Evolutionary conservation across 306 rosid species (phyloP).

Genomic region (Castanopsis chinensis): DNA sequence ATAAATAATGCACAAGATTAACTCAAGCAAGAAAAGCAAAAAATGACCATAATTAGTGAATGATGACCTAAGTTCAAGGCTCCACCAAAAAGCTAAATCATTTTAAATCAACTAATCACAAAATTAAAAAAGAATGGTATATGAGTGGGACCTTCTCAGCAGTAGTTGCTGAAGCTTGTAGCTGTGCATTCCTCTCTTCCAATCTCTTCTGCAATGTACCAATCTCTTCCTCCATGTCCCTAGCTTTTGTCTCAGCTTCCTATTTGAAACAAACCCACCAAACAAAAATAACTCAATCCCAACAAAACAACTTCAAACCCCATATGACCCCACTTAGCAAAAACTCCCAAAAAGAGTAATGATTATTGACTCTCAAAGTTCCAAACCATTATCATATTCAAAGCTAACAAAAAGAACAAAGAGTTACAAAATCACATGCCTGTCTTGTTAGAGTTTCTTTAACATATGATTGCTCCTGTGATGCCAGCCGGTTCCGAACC

Average conservation of each 20-base stretch:
- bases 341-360: constrained; percentile 26
- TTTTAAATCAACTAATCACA: not conserved
- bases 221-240: constrained; percentile 74
- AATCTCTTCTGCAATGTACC: constrained; percentile 55
- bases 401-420: constrained; percentile 21
- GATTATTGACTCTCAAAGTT: constrained; percentile 30
- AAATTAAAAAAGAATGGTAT: constrained; percentile 9
- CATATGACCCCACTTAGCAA: constrained; percentile 43
- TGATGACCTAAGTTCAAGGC: not conserved
- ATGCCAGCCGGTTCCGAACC: constrained; percentile 69
- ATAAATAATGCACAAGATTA: constrained; percentile 10
- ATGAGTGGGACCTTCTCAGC: constrained; percentile 62
- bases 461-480: constrained; percentile 72
- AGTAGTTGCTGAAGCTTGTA: constrained; percentile 66
- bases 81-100: constrained; percentile 7
- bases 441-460: constrained; percentile 75
- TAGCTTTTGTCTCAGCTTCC: constrained; percentile 88
- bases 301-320: constrained; percentile 3
- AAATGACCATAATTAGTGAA: constrained; percentile 17
- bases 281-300: constrained; percentile 10
- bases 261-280: constrained; percentile 24
- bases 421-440: constrained; percentile 42
- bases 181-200: constrained; percentile 65
- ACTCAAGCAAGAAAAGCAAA: constrained; percentile 17
- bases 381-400: constrained; percentile 21